Base-by-base conservation (phyloP, 306 rosid species). In the Trifolium repens region DNA sequence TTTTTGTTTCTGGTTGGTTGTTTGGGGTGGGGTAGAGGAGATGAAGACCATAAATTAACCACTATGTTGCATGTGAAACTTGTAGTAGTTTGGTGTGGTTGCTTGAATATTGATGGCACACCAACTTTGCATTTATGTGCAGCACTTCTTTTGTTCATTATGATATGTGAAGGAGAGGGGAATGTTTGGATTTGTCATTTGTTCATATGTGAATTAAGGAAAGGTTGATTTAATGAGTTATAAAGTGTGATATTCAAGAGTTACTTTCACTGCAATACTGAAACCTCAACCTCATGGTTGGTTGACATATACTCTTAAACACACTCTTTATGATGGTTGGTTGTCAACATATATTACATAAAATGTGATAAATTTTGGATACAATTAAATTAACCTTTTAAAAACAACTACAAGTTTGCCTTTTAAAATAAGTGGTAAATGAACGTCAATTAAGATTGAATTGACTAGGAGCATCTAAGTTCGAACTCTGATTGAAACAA, bases 101-200 rank as follows among this genome's bases (percentile, higher is more conserved):
- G 76, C 75, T 73, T 73, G 80, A 60, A 69, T 64, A 57, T 81
- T 70, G 71, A 72, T 73, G 66, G 62, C 71, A 44, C 71, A 30
- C n/a, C 71, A 55, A 68, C 85, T 81, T 44, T 60, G 72, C 77
- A 69, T 53, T 72, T 77, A 78, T 74, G 77, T 68, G 44, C 32
- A 5, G n/a, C 67, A 67, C 43, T 67, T 54, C 37, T 73, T 39
- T 59, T 66, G 49, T 54, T 62, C 37, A 72, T 40, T 72, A 2
- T 62, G 71, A 71, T 67, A 55, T 16, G 47, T 64, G 69, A 16
- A 63, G 62, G 46, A 61, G 54, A 69, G 61, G 30, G 67, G 64
- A 58, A 24, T 64, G 27, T 44, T 64, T 47, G 43, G 44, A 40
- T 55, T 22, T 75, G 8, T 76, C 43, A 40, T 64, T 35, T 70